These are phyloP conservation scores for Entoloma clypeatum DNA, from an alignment of 1,284 basidiomycete genomes.

Conservation along the genomic window DNA sequence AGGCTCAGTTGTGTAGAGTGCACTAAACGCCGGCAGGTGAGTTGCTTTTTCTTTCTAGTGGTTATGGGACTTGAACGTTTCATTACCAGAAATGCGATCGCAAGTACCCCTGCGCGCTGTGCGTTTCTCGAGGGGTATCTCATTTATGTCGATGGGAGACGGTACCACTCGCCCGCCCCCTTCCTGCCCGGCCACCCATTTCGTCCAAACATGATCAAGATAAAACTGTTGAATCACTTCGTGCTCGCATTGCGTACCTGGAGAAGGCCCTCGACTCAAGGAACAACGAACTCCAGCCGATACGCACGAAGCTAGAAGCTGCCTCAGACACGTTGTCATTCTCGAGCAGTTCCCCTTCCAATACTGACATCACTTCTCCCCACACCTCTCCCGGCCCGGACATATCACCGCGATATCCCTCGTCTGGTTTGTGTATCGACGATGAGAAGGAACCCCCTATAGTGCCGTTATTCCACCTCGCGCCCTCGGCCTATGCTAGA, in stretches of 20 bases:
- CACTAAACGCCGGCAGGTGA: slow-evolving; percentile 50
- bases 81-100: slow-evolving; percentile 48
- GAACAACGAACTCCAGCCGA: slow-evolving; percentile 6
- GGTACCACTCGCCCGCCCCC: slow-evolving; percentile 44
- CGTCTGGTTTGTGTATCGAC: slow-evolving; percentile 4
- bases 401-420: neutral
- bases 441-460: slow-evolving; percentile 10
- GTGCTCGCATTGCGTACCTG: slow-evolving; percentile 38
- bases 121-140: slow-evolving; percentile 45
- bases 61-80: slow-evolving; percentile 2
- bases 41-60: slow-evolving; percentile 14
- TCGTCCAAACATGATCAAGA: slow-evolving; percentile 22
- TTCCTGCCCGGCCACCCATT: slow-evolving; percentile 43
- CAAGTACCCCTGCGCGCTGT: slow-evolving; percentile 48
- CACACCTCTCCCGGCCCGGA: slow-evolving; percentile 12
- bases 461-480: slow-evolving; percentile 16
- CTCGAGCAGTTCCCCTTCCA: slow-evolving; percentile 14
- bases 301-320: slow-evolving; percentile 10
- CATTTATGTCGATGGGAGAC: slow-evolving; percentile 55
- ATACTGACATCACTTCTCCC: slow-evolving; percentile 13
- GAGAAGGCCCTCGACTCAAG: slow-evolving; percentile 36
- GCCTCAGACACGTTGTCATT: slow-evolving; percentile 12
- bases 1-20: slow-evolving; percentile 54
- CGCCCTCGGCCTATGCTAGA: slow-evolving; percentile 24
- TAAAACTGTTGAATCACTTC: slow-evolving; percentile 36